Evolutionary conservation across 2,329 filamentous ascomycete genomes (phyloP).

Genomic region (Alternaria dauci): DNA sequence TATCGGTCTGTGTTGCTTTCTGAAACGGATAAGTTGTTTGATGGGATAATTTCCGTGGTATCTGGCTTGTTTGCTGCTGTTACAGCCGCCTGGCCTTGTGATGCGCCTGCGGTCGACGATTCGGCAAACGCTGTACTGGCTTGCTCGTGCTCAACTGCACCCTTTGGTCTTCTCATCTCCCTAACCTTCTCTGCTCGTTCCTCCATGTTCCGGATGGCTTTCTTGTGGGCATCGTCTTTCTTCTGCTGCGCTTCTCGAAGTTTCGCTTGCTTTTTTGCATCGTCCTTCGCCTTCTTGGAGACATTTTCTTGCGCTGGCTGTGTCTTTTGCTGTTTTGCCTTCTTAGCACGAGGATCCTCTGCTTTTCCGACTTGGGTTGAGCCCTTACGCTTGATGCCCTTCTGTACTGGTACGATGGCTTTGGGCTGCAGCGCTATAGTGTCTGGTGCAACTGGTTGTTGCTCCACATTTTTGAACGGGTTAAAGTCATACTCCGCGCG

Average conservation of each 20-base stretch:
- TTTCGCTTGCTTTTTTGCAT: background rate
- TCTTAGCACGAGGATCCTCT: slow-evolving; percentile 1
- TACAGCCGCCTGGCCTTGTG: background rate
- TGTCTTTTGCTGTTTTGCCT: background rate
- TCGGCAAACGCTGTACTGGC: slow-evolving; percentile 2
- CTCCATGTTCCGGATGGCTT: too few relatives aligned
- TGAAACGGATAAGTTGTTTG: background rate
- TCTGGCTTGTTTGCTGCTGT: background rate
- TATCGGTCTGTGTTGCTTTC: slow-evolving; percentile 2
- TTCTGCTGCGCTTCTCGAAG: background rate
- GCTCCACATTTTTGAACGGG: background rate
- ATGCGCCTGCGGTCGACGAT: slow-evolving; percentile 8
- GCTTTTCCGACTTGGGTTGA: background rate
- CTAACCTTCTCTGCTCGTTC: background rate
- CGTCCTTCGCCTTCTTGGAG: background rate
- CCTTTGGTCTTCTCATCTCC: background rate
- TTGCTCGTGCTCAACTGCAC: background rate
- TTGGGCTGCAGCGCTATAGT: background rate
- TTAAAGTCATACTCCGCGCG: background rate
- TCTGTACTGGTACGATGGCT: background rate
- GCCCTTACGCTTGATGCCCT: slow-evolving; percentile 5
- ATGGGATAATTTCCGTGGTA: background rate
- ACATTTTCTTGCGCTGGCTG: background rate
- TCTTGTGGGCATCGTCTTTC: background rate
- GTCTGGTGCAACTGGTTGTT: background rate